phyloP scores from a whole-genome alignment of 495 filamentous ascomycete genomes.

The Rusavskia elegans region DNA sequence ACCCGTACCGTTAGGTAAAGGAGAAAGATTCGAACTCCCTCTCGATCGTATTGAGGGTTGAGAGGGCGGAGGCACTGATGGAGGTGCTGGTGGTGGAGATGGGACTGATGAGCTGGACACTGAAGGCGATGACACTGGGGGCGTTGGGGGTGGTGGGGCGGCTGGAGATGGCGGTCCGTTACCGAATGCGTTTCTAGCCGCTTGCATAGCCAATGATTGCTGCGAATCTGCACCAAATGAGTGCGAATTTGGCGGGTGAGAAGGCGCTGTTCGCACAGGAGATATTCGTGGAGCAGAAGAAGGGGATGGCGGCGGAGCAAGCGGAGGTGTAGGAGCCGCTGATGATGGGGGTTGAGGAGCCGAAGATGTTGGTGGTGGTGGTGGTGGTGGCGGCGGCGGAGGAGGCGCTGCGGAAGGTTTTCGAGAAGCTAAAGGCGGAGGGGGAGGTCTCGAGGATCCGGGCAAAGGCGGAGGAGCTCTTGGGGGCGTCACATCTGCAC shows the following conservation, averaged over 20 bases:
- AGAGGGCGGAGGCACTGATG: slow-evolving; percentile 27
- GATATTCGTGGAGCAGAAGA: slow-evolving; percentile 22
- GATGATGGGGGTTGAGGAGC: slow-evolving; percentile 25
- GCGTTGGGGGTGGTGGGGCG: slow-evolving; percentile 34
- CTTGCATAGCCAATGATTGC: slow-evolving; percentile 29
- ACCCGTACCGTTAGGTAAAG: slow-evolving; percentile 43
- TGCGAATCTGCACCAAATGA: slow-evolving; percentile 14
- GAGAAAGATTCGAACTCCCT: slow-evolving; percentile 64
- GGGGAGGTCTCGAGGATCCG: slow-evolving; percentile 29
- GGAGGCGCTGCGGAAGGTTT: slow-evolving; percentile 41
- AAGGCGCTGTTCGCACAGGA: slow-evolving; percentile 27
- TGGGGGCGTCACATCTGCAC: slow-evolving; percentile 37
- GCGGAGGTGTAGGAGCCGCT: slow-evolving; percentile 19
- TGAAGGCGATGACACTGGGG: slow-evolving; percentile 34
- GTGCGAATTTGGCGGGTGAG: slow-evolving; percentile 19
- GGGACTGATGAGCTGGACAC: slow-evolving; percentile 34
- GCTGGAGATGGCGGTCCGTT: slow-evolving; percentile 35
- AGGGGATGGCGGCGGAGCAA: slow-evolving; percentile 32
- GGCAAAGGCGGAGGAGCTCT: slow-evolving; percentile 48
- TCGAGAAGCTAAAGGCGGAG: slow-evolving; percentile 35
- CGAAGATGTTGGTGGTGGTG: slow-evolving; percentile 24
- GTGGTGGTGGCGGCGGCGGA: slow-evolving; percentile 22
- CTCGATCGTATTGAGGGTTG: slow-evolving; percentile 31
- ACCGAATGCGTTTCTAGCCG: slow-evolving; percentile 30
- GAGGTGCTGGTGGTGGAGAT: slow-evolving; percentile 27